phyloP scores from a whole-genome alignment of 2,329 filamentous ascomycete genomes.

The Aspergillus jensenii region DNA sequence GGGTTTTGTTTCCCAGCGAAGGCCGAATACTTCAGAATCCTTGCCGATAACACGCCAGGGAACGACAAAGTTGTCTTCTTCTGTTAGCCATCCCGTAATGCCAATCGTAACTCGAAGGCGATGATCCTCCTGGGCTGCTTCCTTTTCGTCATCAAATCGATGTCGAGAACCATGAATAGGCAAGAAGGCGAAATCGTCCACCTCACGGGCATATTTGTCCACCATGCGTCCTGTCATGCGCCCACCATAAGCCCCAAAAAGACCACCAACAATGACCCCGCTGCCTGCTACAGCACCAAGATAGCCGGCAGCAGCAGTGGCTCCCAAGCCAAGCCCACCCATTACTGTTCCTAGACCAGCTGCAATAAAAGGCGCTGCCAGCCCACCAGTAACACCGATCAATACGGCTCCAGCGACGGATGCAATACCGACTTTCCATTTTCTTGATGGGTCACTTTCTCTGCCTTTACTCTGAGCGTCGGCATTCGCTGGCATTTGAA shows the following conservation, averaged over 20 bases:
- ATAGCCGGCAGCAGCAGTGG: slow-evolving; percentile 72
- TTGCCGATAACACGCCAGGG: slow-evolving; percentile 77
- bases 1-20: slow-evolving; percentile 79
- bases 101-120: slow-evolving; percentile 79
- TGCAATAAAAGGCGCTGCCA: slow-evolving; percentile 73
- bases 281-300: slow-evolving; percentile 79
- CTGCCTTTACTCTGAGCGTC: slow-evolving; percentile 72
- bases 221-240: slow-evolving; percentile 83
- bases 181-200: slow-evolving; percentile 85
- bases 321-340: slow-evolving; percentile 72
- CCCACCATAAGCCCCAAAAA: slow-evolving; percentile 90
- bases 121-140: slow-evolving; percentile 54
- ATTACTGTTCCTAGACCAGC: slow-evolving; percentile 78
- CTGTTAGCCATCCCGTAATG: slow-evolving; percentile 76
- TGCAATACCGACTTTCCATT: slow-evolving; percentile 82
- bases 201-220: slow-evolving; percentile 80
- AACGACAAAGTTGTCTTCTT: slow-evolving; percentile 68
- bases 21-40: slow-evolving; percentile 74
- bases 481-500: slow-evolving; percentile 72
- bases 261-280: slow-evolving; percentile 72
- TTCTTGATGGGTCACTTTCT: slow-evolving; percentile 63
- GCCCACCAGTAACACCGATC: slow-evolving; percentile 77
- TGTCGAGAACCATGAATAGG: slow-evolving; percentile 62
- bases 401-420: slow-evolving; percentile 84
- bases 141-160: slow-evolving; percentile 43